A percentile compares a stretch with the other conserved stretches of the same genome.
These are phyloP conservation scores for Aspergillus eucalypticola DNA, from an alignment of 2,329 filamentous ascomycete species.

Conservation along the genomic window DNA sequence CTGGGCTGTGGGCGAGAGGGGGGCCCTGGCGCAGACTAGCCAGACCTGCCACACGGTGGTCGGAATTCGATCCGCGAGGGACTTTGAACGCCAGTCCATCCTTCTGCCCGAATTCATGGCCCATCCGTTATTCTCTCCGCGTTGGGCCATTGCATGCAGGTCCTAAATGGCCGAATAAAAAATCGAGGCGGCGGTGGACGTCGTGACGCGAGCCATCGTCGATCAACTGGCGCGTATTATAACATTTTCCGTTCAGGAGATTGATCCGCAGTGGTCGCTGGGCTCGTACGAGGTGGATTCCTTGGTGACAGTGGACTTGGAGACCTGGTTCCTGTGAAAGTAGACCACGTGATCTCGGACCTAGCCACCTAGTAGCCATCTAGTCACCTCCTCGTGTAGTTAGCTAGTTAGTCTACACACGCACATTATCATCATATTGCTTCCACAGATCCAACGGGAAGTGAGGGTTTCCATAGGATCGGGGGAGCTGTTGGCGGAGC, in stretches of 20 bases:
- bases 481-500: neutral
- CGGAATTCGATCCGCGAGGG: neutral
- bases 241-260: neutral
- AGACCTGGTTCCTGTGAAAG: conserved; percentile 36
- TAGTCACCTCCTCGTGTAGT: too few species aligned
- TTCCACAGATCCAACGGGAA: conserved; percentile 22
- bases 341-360: too few species aligned
- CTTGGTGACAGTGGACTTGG: conserved; percentile 33
- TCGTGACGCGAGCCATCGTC: neutral
- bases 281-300: conserved; percentile 31
- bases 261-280: neutral
- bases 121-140: neutral
- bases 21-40: too few species aligned
- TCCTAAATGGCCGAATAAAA: neutral
- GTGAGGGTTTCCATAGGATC: neutral
- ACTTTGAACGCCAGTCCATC: neutral
- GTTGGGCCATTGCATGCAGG: neutral
- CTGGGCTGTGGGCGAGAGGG: neutral
- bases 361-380: too few species aligned
- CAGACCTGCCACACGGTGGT: neutral
- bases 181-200: neutral
- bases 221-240: neutral
- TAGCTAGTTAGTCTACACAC: too few species aligned
- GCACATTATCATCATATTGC: too few species aligned
- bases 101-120: neutral